Base-by-base conservation (phyloP, 139 green algal species). In the Tetraselmis striata region DNA sequence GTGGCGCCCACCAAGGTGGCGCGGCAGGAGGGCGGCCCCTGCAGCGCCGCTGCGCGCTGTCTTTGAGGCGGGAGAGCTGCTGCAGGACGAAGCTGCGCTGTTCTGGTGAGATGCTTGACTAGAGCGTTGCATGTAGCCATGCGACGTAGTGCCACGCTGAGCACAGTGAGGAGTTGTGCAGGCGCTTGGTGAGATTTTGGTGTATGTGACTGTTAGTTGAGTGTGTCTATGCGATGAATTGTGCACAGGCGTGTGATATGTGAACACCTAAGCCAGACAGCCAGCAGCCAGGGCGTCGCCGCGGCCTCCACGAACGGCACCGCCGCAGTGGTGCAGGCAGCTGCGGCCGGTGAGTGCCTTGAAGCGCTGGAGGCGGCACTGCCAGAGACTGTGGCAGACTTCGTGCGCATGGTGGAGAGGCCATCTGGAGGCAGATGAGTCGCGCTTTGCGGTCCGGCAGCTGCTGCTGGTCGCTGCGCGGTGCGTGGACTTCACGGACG, bases 281-380 rank as follows among this genome's bases (percentile, higher is more conserved):
- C 84, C 11, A 79, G 74, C 26, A 77, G 77, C 26, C 82, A 82
- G 28, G 87, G 90, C 30, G n/a, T 84, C 28, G 80, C 89, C 11
- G 90, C 90, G 2, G 90, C 88, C 31, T 59, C 75, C 58, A 80
- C 83, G 2, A 81, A 45, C 32, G 88, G 90, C 28, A 81, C 83
- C 1, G 75, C 28, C 2, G 84, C 85, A 30, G 59, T 31, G 67
- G 81, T 86, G 25, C 88, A 92, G 29, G 82, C 82, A 0, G 87
- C 89, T 23, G 75, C 31, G 29, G 87, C 87, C 0, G 77, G 77
- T 0, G 89, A 90, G 27, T 32, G 77, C 2, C 77, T 92, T 0
- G 88, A 92, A 32, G 90, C 89, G 28, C 84, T 94, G 28, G 91
- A 94, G 30, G 45, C 75, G 2, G 83, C 79, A 22, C 82, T 94